Evolutionary conservation across 768 basidiomycete genomes (phyloP), one percentile per base, ranked within the genome.

Genomic region (Clitopilus hobsonii): DNA sequence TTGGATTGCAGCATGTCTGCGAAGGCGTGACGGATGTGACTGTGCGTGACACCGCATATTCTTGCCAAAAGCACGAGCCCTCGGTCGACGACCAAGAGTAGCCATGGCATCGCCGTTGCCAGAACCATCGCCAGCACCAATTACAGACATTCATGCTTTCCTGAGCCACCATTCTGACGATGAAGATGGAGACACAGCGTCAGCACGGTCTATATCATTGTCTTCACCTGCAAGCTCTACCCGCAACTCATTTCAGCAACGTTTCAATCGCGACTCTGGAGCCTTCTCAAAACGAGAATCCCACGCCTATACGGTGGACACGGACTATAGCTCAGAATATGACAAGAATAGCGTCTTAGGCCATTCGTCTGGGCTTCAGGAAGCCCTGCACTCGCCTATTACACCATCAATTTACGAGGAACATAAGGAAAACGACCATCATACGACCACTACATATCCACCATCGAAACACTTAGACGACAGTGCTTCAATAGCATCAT

Each of bases 181-280:
- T 54, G 49, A 51, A 27, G 78, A 77, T 62, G 83, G 78, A 55
- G 90, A 91, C 63, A 90, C 88, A 4, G 88, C 90, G 14, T 90
- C 88, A 7, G 86, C 89, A 62, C 82, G 79, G 36, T 91, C 90
- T 1, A 87, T 91, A 51, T 80, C 88, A 22, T 82, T 91, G 38
- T 84, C 83, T 26, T 89, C 88, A 2, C 79, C 86, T 2, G 67
- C 82, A 13, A 66, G 56, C 48, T 89, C 89, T 6, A 79, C 78
- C 5, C 72, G 79, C 38, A 70, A 74, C 51, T 73, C 71, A 36
- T 55, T 65, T 20, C 60, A 66, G 55, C 49, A 64, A 53, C 57
- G 61, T 25, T 53, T 61, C 27, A 48, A 61, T 47, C 60, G 8
- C 38, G 55, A 58, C 64, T 67, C 55, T 54, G 69, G 41, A 58